Evolutionary conservation across 768 basidiomycete genomes (phyloP).

Genomic region (Jaapia argillacea): DNA sequence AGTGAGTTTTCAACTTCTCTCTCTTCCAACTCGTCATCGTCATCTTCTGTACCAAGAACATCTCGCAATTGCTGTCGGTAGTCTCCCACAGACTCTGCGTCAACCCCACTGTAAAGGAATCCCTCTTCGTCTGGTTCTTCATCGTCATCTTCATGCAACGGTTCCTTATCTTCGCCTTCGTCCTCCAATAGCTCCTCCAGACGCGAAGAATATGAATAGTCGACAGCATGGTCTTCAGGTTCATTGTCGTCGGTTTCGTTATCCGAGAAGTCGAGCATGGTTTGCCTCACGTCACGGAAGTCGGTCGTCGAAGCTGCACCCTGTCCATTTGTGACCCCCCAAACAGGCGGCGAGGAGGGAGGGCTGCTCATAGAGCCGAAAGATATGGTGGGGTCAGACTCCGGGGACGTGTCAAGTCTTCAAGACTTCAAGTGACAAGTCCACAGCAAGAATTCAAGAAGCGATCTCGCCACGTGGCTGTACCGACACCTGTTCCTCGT

Average conservation of each 20-base stretch:
- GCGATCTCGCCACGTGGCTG: no score
- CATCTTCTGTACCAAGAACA: conserved; percentile 57
- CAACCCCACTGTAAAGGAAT: conserved; percentile 68
- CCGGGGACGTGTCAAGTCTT: no score
- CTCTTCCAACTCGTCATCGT: conserved; percentile 35
- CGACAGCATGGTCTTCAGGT: neutral
- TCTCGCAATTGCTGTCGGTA: conserved; percentile 67
- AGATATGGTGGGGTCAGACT: no score
- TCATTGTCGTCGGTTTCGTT: conserved; percentile 1
- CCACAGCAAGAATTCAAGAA: no score
- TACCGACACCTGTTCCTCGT: no score
- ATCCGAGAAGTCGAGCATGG: neutral
- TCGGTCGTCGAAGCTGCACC: no score
- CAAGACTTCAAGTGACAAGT: no score
- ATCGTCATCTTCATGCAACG: conserved; percentile 19
- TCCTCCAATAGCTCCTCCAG: conserved; percentile 9
- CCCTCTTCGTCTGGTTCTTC: conserved; percentile 48
- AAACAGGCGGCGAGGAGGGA: no score
- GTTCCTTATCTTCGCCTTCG: conserved; percentile 22
- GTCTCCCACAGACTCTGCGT: conserved; percentile 37
- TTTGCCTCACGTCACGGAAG: neutral
- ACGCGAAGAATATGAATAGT: neutral
- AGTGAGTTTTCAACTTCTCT: conserved; percentile 37
- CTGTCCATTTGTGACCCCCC: no score
- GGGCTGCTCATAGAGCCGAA: no score